Evolutionary conservation across 306 rosid genomes (phyloP), one percentile per base, ranked within the genome.

Genomic region (Gleditsia sinensis): DNA sequence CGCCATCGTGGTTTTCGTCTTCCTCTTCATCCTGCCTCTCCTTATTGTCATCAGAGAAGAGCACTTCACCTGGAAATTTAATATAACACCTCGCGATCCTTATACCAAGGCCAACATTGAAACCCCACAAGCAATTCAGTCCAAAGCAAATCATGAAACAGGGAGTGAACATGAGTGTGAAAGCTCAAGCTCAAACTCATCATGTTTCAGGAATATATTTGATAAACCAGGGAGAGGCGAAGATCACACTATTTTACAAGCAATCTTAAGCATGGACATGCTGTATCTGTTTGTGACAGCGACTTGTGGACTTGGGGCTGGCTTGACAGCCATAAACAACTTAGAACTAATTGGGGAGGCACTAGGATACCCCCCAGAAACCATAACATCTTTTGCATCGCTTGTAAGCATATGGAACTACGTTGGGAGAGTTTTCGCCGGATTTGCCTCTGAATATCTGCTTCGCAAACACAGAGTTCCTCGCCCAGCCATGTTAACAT

Each of bases 341-440:
- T 67, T 86, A 69, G 90, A 87, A 3, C 86, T 81, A 23, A 83
- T 87, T 21, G 91, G 91, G 1, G 88, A 87, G 67, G 77, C 91
- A 0, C 69, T 87, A 0, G 88, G 85, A 2, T 84, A 84, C 45
- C 83, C 79, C 12, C 1, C 71, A 0, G 61, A 48, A 6, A 81
- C 86, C 1, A 42, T 87, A 3, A 76, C 32, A 24, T 66, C 85
- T 0, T 84, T 87, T 45, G 83, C 82, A 4, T 84, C 91, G 3
- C 67, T 87, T 1, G 77, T 79, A 0, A 84, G 86, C 80, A 83
- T 82, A 17, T 87, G 91, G 88, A 87, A 87, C 78, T 87, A 75
- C 78, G 84, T 84, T 51, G 91, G 88, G 9, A 67, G 86, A 14
- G 83, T 81, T 3, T 84, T 84, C 30, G 51, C 88, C 5, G 86